A percentile compares a stretch with the other conserved stretches of the same genome.
phyloP scores from a whole-genome alignment of 192 early-diverging fungal genomes.

The Dimargaris verticillata region DNA sequence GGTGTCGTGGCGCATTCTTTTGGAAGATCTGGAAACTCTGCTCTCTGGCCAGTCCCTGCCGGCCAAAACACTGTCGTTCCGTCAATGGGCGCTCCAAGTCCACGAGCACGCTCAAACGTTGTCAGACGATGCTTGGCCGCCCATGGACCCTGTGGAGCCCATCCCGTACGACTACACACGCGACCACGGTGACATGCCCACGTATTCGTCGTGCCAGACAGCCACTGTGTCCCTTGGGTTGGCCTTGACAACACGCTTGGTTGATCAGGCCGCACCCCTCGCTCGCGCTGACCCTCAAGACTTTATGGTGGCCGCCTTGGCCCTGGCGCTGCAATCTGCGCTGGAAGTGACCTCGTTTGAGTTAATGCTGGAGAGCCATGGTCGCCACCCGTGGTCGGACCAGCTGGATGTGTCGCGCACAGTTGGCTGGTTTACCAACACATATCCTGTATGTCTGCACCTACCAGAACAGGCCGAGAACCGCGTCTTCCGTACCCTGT shows the following conservation, averaged over 20 bases:
- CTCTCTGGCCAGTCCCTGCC: conserved; percentile 9
- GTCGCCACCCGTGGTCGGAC: conserved; percentile 8
- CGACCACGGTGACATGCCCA: neutral
- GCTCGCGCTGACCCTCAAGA: conserved; percentile 1
- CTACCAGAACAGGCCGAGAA: neutral
- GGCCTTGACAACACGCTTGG: neutral
- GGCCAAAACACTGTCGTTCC: conserved; percentile 15
- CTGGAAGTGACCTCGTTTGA: neutral
- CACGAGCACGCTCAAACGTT: conserved; percentile 4
- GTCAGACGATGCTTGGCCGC: neutral
- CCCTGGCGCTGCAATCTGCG: neutral
- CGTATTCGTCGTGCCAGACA: neutral
- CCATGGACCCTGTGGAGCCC: neutral
- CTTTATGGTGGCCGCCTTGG: conserved; percentile 6
- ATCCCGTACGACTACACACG: neutral
- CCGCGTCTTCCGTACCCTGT: neutral
- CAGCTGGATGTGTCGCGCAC: conserved; percentile 9
- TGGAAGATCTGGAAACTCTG: conserved; percentile 17
- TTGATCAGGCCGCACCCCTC: neutral
- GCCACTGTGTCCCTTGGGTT: neutral
- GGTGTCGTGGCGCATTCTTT: conserved; percentile 20
- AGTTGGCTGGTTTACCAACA: conserved; percentile 20
- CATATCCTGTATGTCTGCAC: conserved; percentile 4
- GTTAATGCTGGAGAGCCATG: conserved; percentile 8
- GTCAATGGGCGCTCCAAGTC: conserved; percentile 11